Conservation (phyloP, 192 early-diverging fungal genomes). For the Pecoramyces ruminantium region DNA sequence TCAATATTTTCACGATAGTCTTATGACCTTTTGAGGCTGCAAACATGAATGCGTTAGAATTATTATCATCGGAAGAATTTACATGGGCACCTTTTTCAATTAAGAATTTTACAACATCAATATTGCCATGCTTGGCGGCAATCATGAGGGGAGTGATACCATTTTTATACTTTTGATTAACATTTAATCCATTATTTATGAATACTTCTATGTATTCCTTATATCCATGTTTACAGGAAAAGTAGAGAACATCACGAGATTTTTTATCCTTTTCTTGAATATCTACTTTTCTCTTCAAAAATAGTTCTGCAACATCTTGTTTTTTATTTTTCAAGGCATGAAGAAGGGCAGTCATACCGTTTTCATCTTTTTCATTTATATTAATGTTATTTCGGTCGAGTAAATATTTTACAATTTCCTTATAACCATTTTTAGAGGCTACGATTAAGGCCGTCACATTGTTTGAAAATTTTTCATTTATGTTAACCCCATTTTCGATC, state of each 20-base stretch:
- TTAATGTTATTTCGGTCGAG: neutral
- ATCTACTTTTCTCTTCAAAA: neutral
- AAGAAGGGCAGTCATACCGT: neutral
- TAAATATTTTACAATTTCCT: neutral
- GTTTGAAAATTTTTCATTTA: neutral
- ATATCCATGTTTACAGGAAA: neutral
- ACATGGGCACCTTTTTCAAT: neutral
- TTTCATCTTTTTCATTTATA: neutral
- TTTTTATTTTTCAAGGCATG: neutral
- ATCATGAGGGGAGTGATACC: neutral
- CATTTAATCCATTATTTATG: neutral
- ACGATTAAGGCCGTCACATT: neutral
- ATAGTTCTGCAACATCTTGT: neutral
- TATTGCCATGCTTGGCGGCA: neutral
- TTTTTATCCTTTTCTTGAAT: neutral
- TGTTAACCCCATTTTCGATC: neutral
- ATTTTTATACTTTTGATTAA: neutral
- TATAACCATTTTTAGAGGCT: neutral
- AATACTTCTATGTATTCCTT: neutral
- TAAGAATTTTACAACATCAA: neutral
- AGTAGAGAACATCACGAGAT: neutral
- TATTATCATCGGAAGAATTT: neutral
- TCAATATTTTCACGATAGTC: neutral
- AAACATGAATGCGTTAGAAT: neutral
- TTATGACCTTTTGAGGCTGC: neutral